These are phyloP conservation scores for Elongisporangium undulatum DNA, from an alignment of 352 stramenopile genomes.

Conservation along the genomic window DNA sequence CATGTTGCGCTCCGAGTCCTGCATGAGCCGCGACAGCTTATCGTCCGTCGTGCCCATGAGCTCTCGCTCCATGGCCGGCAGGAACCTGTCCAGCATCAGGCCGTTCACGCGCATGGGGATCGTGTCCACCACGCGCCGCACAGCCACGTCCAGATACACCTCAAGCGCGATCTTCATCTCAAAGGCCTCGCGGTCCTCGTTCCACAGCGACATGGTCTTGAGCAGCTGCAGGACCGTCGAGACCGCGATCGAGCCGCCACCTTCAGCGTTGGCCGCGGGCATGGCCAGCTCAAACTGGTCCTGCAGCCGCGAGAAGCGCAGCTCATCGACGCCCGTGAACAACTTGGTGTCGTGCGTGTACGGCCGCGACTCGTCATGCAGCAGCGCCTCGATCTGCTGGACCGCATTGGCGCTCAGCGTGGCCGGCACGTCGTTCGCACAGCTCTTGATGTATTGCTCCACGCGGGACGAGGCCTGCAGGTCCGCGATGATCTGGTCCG, in stretches of 20 bases:
- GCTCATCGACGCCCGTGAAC: conserved; percentile 16
- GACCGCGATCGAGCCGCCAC: conserved; percentile 7
- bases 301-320: conserved; percentile 11
- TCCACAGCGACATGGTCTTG: conserved; percentile 10
- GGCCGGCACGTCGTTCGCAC: conserved; percentile 8
- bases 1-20: conserved; percentile 24
- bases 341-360: conserved; percentile 36
- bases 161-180: conserved; percentile 32
- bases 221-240: conserved; percentile 8
- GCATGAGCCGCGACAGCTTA: conserved; percentile 24
- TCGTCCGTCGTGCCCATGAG: conserved; percentile 30
- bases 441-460: conserved; percentile 16
- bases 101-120: conserved; percentile 38
- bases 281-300: conserved; percentile 7
- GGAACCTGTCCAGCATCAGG: conserved; percentile 22
- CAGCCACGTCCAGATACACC: conserved; percentile 28
- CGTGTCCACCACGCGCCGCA: conserved; percentile 25
- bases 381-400: conserved; percentile 11
- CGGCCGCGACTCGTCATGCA: conserved; percentile 22
- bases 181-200: conserved; percentile 23
- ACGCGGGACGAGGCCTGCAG: conserved; percentile 13
- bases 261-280: conserved; percentile 1
- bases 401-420: conserved; percentile 9
- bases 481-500: conserved; percentile 13
- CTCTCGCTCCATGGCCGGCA: conserved; percentile 17